Evolutionary conservation across 179 eudicot species (phyloP), one percentile per base, ranked within the genome.

Genomic region (Silene coronaria): DNA sequence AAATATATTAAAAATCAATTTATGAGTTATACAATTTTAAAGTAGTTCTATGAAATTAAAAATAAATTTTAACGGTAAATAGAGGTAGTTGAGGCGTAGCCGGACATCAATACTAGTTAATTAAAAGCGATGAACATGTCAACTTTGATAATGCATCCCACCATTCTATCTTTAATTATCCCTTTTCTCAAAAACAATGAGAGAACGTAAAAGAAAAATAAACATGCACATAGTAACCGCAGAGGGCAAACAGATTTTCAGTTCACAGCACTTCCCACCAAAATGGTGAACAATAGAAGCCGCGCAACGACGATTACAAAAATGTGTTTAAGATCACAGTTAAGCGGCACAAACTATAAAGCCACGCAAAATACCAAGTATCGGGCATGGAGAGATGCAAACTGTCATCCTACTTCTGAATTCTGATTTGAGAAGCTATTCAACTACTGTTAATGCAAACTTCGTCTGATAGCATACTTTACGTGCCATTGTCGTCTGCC

Each of bases 261-360:
- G 26, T 28, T 42, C 64, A 57, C 21, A 28, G 48, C 24, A 73
- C 76, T 55, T 85, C 89, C 98, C 97, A 78, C 87, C 97, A 81
- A 87, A 94, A 53, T 94, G 97, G 89, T 94, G 98, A 23, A 92
- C 91, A 59, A 94, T 92, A 61, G 98, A 94, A 80, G 97, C 98
- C 72, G 98, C 97, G n/a, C n/a, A n/a, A n/a, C n/a, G 34, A 46
- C 12, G 24, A 51, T 23, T 17, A 27, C 62, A 53, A 32, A 51
- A 53, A 9, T 68, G 57, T 38, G 57, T 68, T 12, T 19, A 7
- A 36, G 71, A 70, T 48, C 19, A 42, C 34, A 70, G 17, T 22
- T 70, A 26, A 1, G 30, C 4, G 22, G n/a, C 73, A 51, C 12
- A 51, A 67, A 67, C 45, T 9, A 67, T 36, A n/a, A 61, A 7